Base-by-base conservation (phyloP, 2,329 filamentous ascomycete species). In the Xylariaceae sp. region DNA sequence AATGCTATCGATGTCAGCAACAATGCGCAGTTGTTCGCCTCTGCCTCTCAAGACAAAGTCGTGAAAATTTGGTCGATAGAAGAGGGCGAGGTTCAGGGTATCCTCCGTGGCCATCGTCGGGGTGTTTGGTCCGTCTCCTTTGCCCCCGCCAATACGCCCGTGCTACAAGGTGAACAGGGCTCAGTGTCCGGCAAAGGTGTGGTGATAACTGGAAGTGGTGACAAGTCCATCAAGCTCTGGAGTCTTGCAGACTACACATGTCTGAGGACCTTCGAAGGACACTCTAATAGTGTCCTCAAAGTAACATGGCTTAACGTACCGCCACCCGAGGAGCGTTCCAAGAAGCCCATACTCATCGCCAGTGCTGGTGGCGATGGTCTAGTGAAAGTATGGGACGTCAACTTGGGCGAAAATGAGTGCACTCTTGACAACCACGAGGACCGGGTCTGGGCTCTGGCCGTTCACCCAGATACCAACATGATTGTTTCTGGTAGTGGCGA, bases 371-470 rank as follows among this genome's bases (percentile, higher is more conserved):
- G 92, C 57, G 96, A 99, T 74, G 95, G 95, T 2, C 83, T 99
- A 3, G 92, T 99, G 56, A 99, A 98, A 76, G 86, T 99, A 28
- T 99, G 95, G 95, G 91, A 96, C 66, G 89, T 90, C 11, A 89
- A 89, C 69, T 87, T 84, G 1, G 92, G 93, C 43, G 95, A 98
- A 74, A 82, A 87, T 2, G 91, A 93, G 65, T 89, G 90, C 63
- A 99, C 95, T 0, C 82, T 99, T 4, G 95, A 99, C 76, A 98
- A 98, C 75, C 95, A 99, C 74, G 92, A 92, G 67, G 95, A 99
- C 75, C 87, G 95, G 55, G 93, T 98, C 1, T 97, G 93, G 93
- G 92, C 92, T 0, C 79, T 98, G 16, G 86, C 91, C 4, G 86
- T 91, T 9, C 83, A 94, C 71, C 82, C 89, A 41, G 70, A 80